Evolutionary conservation across 2,329 filamentous ascomycete species (phyloP).

Genomic region (Nectriaceae sp.): DNA sequence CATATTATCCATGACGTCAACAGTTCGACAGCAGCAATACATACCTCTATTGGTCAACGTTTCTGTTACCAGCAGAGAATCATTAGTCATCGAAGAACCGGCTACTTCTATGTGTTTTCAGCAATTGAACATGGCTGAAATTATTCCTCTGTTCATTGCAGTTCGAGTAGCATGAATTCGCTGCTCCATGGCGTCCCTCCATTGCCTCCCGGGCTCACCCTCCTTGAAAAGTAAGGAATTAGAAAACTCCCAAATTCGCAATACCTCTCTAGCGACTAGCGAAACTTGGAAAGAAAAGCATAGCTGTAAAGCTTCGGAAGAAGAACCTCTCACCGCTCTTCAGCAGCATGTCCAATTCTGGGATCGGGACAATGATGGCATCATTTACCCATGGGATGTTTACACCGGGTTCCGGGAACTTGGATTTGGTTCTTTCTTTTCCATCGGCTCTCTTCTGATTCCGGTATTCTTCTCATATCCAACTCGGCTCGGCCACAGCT

Average conservation of each 20-base stretch:
- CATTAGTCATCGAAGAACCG: too few species aligned
- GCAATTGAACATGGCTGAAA: too few species aligned
- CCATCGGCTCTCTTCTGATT: slow-evolving; percentile 41
- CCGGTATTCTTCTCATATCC: slow-evolving; percentile 48
- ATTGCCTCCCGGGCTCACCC: not conserved
- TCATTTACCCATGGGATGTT: slow-evolving; percentile 41
- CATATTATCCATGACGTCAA: too few species aligned
- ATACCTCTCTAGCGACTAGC: not conserved
- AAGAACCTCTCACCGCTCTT: slow-evolving; percentile 15
- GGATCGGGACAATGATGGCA: slow-evolving; percentile 41
- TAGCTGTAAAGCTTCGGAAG: not conserved
- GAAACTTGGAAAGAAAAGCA: not conserved
- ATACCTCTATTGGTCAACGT: too few species aligned
- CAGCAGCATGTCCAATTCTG: slow-evolving; percentile 46
- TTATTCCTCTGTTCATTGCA: too few species aligned
- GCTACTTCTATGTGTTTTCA: too few species aligned
- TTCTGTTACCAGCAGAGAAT: too few species aligned
- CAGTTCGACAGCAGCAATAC: too few species aligned
- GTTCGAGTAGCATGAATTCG: too few species aligned
- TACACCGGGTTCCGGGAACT: slow-evolving; percentile 42
- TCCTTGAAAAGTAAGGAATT: not conserved
- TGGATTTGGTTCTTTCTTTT: slow-evolving; percentile 43
- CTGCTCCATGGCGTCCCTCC: not conserved
- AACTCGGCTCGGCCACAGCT: slow-evolving; percentile 35
- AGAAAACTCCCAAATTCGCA: not conserved